Evolutionary conservation across 345 rosid genomes (phyloP).

Genomic region (Syzygium aromaticum): DNA sequence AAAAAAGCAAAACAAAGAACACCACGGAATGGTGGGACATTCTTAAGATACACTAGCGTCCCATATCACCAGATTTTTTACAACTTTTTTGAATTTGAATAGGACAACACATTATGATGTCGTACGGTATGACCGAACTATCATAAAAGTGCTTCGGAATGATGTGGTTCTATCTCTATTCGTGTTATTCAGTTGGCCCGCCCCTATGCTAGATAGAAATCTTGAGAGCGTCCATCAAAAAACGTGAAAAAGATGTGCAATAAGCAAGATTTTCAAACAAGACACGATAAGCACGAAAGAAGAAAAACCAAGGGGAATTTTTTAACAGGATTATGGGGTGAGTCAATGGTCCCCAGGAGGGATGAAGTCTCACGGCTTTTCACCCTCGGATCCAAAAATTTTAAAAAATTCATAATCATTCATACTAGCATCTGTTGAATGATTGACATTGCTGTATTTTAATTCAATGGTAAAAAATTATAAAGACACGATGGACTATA

Average conservation of each 20-base stretch:
- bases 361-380: not conserved
- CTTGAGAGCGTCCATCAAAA: not conserved
- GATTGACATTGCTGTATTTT: accelerated
- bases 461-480: accelerated
- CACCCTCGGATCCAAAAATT: accelerated
- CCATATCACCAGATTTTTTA: not conserved
- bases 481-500: not conserved
- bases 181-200: not conserved
- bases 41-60: not conserved
- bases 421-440: accelerated
- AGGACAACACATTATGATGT: not conserved
- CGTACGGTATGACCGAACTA: not conserved
- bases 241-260: not conserved
- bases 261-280: not conserved
- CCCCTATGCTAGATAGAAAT: not conserved
- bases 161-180: not conserved
- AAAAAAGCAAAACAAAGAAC: not conserved
- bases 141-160: not conserved
- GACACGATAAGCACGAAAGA: not conserved
- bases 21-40: not conserved
- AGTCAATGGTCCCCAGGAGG: not conserved
- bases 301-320: not conserved
- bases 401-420: not conserved
- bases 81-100: not conserved
- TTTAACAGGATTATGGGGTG: not conserved